Evolutionary conservation across 129 eudicot genomes (phyloP).

Genomic region (Solidago caesia): DNA sequence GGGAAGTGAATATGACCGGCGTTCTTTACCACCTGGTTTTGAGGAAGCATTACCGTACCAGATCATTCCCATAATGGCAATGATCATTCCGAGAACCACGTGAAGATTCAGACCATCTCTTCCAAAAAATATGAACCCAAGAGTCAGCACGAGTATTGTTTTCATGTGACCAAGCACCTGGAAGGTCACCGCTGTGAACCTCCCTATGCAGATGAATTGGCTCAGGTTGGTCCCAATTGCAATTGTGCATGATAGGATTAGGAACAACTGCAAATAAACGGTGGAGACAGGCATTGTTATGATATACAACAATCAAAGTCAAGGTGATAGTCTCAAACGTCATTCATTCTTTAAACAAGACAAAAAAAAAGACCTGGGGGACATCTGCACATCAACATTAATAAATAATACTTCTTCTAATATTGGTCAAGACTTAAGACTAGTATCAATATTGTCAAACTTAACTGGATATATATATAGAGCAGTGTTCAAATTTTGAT

Average conservation of each 20-base stretch:
- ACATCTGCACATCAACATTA: neutral
- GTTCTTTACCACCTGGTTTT: conserved; percentile 55
- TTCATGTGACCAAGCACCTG: conserved; percentile 86
- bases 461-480: too few relatives aligned
- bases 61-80: conserved; percentile 46
- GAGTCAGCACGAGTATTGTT: conserved; percentile 60
- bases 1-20: conserved; percentile 36
- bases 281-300: conserved; percentile 6
- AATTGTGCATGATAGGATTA: conserved; percentile 42
- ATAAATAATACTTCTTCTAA: neutral
- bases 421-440: neutral
- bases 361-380: neutral
- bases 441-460: too few relatives aligned
- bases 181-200: conserved; percentile 65
- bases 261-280: conserved; percentile 29
- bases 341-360: neutral
- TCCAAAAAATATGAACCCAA: conserved; percentile 67
- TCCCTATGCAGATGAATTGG: conserved; percentile 42
- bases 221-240: conserved; percentile 46
- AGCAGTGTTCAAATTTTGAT: too few relatives aligned
- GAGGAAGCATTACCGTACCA: conserved; percentile 56
- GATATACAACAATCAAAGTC: neutral
- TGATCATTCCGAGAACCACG: conserved; percentile 52
- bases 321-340: conserved; percentile 3
- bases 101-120: conserved; percentile 68